Evolutionary conservation across 2,329 filamentous ascomycete species (phyloP).

Genomic region (Myotisia sp.): DNA sequence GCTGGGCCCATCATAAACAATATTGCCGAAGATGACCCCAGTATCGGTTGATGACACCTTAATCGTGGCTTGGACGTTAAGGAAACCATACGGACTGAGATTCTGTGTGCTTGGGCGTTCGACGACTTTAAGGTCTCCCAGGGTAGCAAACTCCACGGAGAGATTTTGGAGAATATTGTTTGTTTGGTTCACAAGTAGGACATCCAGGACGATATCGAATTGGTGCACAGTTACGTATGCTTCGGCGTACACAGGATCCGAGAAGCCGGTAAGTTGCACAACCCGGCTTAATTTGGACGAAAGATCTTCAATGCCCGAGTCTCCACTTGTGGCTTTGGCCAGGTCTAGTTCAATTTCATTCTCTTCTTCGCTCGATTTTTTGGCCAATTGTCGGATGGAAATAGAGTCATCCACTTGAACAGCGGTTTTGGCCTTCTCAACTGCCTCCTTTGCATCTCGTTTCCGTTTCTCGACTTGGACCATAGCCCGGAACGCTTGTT

Average conservation of each 20-base stretch:
- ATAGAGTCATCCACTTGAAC: slow-evolving; percentile 94
- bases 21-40: slow-evolving; percentile 96
- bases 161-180: slow-evolving; percentile 92
- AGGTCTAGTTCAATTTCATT: slow-evolving; percentile 83
- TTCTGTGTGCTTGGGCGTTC: slow-evolving; percentile 95
- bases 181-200: slow-evolving; percentile 93
- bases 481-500: slow-evolving; percentile 93
- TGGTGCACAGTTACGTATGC: slow-evolving; percentile 98
- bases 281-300: slow-evolving; percentile 90
- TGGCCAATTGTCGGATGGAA: slow-evolving; percentile 78
- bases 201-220: slow-evolving; percentile 94
- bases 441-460: slow-evolving; percentile 82
- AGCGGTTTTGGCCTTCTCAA: slow-evolving; percentile 82
- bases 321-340: slow-evolving; percentile 86
- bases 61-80: slow-evolving; percentile 96
- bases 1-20: slow-evolving; percentile 88
- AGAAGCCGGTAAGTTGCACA: slow-evolving; percentile 95
- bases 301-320: slow-evolving; percentile 68
- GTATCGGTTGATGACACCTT: slow-evolving; percentile 97
- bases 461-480: slow-evolving; percentile 97
- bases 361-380: slow-evolving; percentile 69
- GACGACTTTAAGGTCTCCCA: slow-evolving; percentile 94
- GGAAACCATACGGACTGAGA: slow-evolving; percentile 85
- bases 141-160: slow-evolving; percentile 94
- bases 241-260: slow-evolving; percentile 95